Conservation (phyloP, 1,284 basidiomycete species). For the Puccinia horiana region DNA sequence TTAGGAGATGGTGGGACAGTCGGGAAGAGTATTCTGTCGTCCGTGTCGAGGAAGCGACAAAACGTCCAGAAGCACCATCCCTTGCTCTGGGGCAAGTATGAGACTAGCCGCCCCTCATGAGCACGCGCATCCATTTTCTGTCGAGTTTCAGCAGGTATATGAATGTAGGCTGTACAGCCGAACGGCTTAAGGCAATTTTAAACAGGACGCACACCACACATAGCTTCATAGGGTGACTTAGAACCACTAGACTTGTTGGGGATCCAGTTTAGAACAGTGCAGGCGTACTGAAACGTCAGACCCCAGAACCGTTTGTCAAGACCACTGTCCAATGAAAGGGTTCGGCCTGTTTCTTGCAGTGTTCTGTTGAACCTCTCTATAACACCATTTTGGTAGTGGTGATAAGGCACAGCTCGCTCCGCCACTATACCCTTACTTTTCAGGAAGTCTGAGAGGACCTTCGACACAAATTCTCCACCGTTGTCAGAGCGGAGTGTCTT, state of each 20-base stretch:
- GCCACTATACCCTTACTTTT: not conserved
- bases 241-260: not conserved
- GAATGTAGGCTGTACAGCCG: not conserved
- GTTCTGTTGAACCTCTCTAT: not conserved
- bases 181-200: not conserved
- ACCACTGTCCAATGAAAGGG: not conserved
- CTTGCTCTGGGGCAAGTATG: not conserved
- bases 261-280: not conserved
- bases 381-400: not conserved
- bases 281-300: not conserved
- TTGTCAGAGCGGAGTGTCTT: slow-evolving; percentile 15
- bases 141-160: slow-evolving; percentile 30
- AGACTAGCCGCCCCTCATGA: not conserved
- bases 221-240: slow-evolving; percentile 4
- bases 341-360: slow-evolving; percentile 14
- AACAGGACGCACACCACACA: not conserved
- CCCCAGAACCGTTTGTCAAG: slow-evolving; percentile 9
- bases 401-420: not conserved
- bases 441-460: not conserved
- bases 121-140: not conserved
- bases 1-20: not conserved
- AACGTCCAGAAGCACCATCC: slow-evolving; percentile 13
- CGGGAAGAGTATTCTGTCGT: not conserved
- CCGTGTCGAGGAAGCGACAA: not conserved
- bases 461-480: not conserved